A percentile compares a stretch with the other conserved stretches of the same genome.
Conservation (phyloP, 2,329 filamentous ascomycete genomes). For the Sclerotinia subarctica region DNA sequence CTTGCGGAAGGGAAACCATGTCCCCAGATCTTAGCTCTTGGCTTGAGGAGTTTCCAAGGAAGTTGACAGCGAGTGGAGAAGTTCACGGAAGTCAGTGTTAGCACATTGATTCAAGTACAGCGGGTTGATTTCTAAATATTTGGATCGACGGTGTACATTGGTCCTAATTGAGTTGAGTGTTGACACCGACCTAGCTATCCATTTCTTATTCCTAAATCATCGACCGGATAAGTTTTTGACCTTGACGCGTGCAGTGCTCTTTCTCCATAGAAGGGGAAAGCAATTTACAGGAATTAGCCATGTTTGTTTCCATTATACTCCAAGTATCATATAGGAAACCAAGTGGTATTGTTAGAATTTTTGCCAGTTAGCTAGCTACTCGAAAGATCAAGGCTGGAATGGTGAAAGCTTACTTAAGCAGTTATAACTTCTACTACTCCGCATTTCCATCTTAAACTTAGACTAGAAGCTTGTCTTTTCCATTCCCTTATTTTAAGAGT, state of each 20-base stretch:
- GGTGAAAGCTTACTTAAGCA: background rate
- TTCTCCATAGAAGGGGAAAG: background rate
- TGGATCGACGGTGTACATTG: background rate
- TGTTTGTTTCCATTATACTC: background rate
- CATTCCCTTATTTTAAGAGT: background rate
- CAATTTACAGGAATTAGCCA: background rate
- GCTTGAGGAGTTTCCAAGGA: background rate
- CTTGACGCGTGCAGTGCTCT: background rate
- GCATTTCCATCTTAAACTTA: background rate
- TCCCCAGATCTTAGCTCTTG: conserved; percentile 11
- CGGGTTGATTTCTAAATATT: background rate
- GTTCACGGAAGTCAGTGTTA: background rate
- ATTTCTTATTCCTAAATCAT: background rate
- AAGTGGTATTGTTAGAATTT: background rate
- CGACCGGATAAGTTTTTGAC: background rate
- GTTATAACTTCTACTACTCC: background rate
- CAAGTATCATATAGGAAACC: background rate
- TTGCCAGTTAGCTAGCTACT: too few species aligned
- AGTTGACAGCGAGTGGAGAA: background rate
- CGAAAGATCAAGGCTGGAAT: background rate
- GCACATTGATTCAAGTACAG: background rate
- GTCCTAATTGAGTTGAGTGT: background rate
- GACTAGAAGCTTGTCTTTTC: background rate
- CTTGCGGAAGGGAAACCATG: background rate
- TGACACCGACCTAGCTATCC: background rate